Base-by-base conservation (phyloP, 768 basidiomycete species). In the Tubosaeta sp. region DNA sequence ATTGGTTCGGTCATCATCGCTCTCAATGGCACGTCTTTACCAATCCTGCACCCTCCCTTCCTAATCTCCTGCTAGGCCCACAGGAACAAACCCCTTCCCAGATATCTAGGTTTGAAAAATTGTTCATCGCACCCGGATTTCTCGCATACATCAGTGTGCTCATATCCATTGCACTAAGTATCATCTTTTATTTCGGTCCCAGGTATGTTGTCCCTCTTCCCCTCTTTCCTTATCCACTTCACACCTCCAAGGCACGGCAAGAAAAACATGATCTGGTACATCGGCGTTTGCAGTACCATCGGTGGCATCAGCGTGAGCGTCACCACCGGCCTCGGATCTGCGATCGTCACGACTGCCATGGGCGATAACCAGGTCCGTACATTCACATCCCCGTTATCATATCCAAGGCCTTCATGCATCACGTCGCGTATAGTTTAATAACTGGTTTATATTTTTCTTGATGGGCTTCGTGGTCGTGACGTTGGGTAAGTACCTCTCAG, bases 291-390 rank as follows among this genome's bases (percentile, higher is more conserved):
- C 70, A 91, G 87, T 56, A 85, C 97, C 79, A 97, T 99, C 63
- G 96, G 96, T 16, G 96, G 96, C 0, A 86, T 95, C 43, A 90
- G 87, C 51, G 92, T 95, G 57, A 91, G 88, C 59, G 94, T 95
- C 48, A 95, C 94, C 13, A 94, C 92, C 29, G 95, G 96, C 30
- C 78, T 97, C 32, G 94, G 96, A 40, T 76, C 90, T 38, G 87
- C 93, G 19, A 96, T 98, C 60, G 86, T 99, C 24, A 84, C 87
- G 44, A 82, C 82, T 36, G 81, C 76, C 5, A 71, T 77, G 72
- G 88, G 88, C 34, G 75, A 87, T 55, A 92, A 88, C 67, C 90
- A 91, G 79, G 87, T 82, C 38, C 2, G 76, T 67, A 27, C 42
- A 25, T 44, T 16, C 52, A n/a, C 6, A 25, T 7, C 21, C 29